Base-by-base conservation (phyloP, 1,139 yeast species). In the Suhomyces kunorum region DNA sequence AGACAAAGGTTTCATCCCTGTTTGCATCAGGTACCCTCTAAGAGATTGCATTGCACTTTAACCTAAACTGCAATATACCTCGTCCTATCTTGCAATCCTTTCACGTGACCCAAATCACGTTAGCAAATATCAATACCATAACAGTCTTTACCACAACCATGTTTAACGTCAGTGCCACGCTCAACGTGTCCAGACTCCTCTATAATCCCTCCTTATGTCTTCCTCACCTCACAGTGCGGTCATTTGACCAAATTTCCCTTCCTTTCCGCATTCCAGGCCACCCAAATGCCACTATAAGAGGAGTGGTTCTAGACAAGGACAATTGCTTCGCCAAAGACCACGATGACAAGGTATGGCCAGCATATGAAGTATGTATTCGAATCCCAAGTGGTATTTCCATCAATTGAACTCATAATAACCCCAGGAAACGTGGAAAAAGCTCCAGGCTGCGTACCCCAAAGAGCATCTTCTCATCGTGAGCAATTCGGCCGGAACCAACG, bases 261-360 rank as follows among this genome's bases (percentile, higher is more conserved):
- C 44, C 44, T 3, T 37, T 41, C 20, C 33, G 34, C 14, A 41
- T 41, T 20, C 44, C 44, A 8, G 25, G 28, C 34, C 39, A 42
- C 22, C 50, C 48, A 6, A 40, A 38, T 4, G 46, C 44, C 20
- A 26, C 25, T 2, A 85, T 89, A 45, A 83, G 79, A 50, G 96
- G 94, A 0, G 76, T 92, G 3, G 94, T 92, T 0, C 70, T 92
- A 20, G 99, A 92, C 59, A 92, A 94, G 60, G 99, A 92, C 63
- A 94, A 92, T 59, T 92, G 98, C 56, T 86, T 92, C 60, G 95
- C 98, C 4, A 74, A 76, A 49, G 95, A 94, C 34, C 86, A 87
- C 44, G 85, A 82, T 43, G 85, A 83, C 51, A 76, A 79, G 45
- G 85, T 92, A 2, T 89, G 89, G 87, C 89, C 87, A 0, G 85